Base-by-base conservation (phyloP, 2,329 filamentous ascomycete species). In the Aplosporella prunicola region DNA sequence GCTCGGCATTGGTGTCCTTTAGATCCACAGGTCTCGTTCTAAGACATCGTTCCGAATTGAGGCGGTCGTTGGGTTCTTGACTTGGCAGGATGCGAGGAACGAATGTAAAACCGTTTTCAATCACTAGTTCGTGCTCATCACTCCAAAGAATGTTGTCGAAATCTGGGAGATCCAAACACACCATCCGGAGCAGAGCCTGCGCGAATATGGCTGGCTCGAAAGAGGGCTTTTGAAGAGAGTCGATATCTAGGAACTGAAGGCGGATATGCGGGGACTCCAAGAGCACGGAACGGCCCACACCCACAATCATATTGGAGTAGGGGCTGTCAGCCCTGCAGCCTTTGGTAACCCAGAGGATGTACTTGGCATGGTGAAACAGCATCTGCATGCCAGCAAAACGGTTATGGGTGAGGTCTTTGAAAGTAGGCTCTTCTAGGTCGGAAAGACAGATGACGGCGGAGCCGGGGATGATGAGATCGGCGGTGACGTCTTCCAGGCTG, bases 171-270 rank as follows among this genome's bases (percentile, higher is more conserved):
- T 1, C 18, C 10, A 3, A 18, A 8, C 9, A 37, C 15, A n/a
- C n/a, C 1, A 39, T 27, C 7, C 35, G 35, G 15, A 39, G 27
- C 4, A 39, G 20, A 6, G 9, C 29, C 23, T 39, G 25, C 3
- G 16, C 22, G 13, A 39, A 13, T 2, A 27, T 2, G 5, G 13
- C 23, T 5, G 26, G n/a, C 14, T 11, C 17, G 11, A 26, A 20
- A 3, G 22, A 15, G 5, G 25, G 8, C 7, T 22, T 29, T 5
- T 29, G 7, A 9, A 16, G 27, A 7, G 8, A 7, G 8, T 37
- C 40, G 16, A 51, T 23, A 23, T 55, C 49, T 11, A 55, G 14
- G 20, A 44, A 44, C 18, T 51, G 49, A 7, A 52, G 29, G 2
- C 30, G 39, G 1, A 53, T n/a, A 5, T 46, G 31, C 2, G 40